Evolutionary conservation across 306 rosid genomes (phyloP), one percentile per base, ranked within the genome.

Genomic region (Glycine tomentella): DNA sequence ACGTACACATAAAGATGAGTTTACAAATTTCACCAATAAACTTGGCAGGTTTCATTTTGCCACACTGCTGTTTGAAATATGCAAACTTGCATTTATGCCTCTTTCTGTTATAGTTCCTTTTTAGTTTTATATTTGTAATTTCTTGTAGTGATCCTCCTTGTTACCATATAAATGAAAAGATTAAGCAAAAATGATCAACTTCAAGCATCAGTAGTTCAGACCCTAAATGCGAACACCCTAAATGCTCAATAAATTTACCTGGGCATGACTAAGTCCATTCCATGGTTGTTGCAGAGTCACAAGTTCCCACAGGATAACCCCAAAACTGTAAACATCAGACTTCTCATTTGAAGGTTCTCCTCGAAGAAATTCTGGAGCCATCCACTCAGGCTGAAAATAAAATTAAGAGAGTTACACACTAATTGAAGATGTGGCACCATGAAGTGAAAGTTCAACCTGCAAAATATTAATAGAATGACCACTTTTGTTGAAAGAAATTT

Each of bases 291-390:
- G 90, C 87, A 95, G 46, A 84, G 97, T 92, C 52, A 83, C 92
- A 3, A 95, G 92, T 86, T 95, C 98, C 98, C 98, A 95, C 52
- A 95, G 86, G 88, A 95, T 90, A 25, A 95, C 97, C 31, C 98
- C 98, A 34, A 89, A 95, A 77, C 98, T 95, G 89, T 89, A 95
- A 55, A 94, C 98, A 72, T 94, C 98, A 25, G 97, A 89, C 89
- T 94, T 94, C 87, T 95, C 98, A 72, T 92, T 91, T 50, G 98
- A 89, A 58, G 97, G 98, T 78, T 95, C 98, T 68, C 97, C 98
- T 0, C 97, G 98, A 70, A 95, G 98, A 88, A 95, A 92, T 78
- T 95, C 98, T 7, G 98, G 98, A 82, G 98, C 98, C 98, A 95
- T 95, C 98, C 98, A 95, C 89, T 95, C 98, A 0, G 98, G 97